Base-by-base conservation (phyloP, 2,329 filamentous ascomycete species). In the Alternaria sp. region DNA sequence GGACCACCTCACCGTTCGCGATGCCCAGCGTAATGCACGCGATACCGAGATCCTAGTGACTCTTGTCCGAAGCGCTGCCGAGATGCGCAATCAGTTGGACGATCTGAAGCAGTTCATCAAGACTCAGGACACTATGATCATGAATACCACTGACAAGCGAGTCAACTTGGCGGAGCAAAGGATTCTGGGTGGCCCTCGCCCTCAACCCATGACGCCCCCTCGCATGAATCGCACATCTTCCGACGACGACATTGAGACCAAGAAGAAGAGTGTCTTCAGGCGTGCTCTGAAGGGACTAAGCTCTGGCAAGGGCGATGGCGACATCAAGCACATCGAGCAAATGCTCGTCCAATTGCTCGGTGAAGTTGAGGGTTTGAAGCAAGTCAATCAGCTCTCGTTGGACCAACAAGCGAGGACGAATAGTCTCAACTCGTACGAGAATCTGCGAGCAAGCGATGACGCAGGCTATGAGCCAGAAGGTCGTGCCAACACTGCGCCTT, bases 11-110 rank as follows among this genome's bases (percentile, higher is more conserved):
- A 98, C 96, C 76, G 95, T 98, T 64, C 91, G 95, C 36, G 95
- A 99, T 81, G 95, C 94, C 41, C 94, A 98, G 80, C 90, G 95
- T 61, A 98, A 95, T 79, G 95, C 95, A 46, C 88, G 95, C 44
- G 95, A 99, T 72, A 98, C 95, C 0, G 95, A 99, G 79, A 97
- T 99, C 56, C 84, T 99, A 18, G 92, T 97, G 47, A 94, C 95
- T 0, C 87, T 99, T 32, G 95, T 99, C 62, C 90, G 94, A 61
- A 94, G 93, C 55, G 94, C 95, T 4, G 90, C 95, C 12, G 95
- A 99, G 80, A 98, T 98, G 94, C 92, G 94, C 65, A 96, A 92
- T 69, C 96, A 93, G 0, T 96, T 98, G 75, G 92, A 96, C 67
- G 94, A 97, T 71, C 91, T 99, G 85, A 97, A 95, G 83, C 91